Percentiles rank a stretch among this genome's conserved stretches.
phyloP scores from a whole-genome alignment of 257 asterid species.

The Ligustrum vulgare region DNA sequence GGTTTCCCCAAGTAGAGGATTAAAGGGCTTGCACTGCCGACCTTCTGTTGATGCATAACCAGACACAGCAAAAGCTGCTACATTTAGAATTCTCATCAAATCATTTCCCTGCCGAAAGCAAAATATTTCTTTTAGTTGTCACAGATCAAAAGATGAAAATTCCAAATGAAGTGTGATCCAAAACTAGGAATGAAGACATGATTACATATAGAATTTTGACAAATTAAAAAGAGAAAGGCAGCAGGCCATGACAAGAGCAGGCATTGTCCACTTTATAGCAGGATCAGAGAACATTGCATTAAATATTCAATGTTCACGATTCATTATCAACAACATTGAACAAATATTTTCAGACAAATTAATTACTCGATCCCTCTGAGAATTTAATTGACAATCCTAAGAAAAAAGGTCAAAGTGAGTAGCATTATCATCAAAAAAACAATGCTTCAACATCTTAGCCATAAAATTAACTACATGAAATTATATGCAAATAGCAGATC shows the following conservation, averaged over 20 bases:
- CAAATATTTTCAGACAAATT: conserved; percentile 5
- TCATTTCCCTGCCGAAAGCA: conserved; percentile 79
- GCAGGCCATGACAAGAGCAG: conserved; percentile 10
- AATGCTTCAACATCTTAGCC: conserved; percentile 5
- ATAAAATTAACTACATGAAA: conserved; percentile 15
- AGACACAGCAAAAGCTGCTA: conserved; percentile 98
- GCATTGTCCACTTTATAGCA: background rate
- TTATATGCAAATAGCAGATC: conserved; percentile 17
- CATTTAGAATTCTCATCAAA: conserved; percentile 89
- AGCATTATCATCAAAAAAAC: conserved; percentile 5
- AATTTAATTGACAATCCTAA: background rate
- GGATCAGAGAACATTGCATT: conserved; percentile 6
- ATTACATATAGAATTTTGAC: conserved; percentile 4
- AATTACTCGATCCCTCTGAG: background rate
- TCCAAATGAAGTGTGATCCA: conserved; percentile 16
- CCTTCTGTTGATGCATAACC: conserved; percentile 99
- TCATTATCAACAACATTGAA: background rate
- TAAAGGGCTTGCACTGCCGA: conserved; percentile 96
- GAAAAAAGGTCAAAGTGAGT: background rate
- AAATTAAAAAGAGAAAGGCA: background rate
- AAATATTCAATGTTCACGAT: conserved; percentile 14
- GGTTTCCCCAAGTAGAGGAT: conserved; percentile 99
- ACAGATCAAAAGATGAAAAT: conserved; percentile 13
- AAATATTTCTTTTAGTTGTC: conserved; percentile 9
- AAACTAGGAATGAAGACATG: conserved; percentile 1